These are phyloP conservation scores for Penicillium lividum DNA, from an alignment of 495 filamentous ascomycete genomes.

Conservation along the genomic window DNA sequence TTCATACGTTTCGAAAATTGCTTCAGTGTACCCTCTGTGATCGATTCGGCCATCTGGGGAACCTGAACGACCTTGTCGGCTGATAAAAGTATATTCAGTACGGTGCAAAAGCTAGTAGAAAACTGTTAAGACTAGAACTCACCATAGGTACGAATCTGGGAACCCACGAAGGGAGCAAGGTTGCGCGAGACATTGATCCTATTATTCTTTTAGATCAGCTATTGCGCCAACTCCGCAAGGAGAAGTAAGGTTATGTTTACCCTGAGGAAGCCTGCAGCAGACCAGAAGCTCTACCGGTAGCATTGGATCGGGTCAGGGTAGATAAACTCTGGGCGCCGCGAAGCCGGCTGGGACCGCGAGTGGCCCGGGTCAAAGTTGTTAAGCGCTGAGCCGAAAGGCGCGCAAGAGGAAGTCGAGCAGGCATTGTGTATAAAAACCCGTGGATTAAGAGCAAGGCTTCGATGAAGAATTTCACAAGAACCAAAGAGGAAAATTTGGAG, in stretches of 20 bases:
- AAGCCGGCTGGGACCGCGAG: constrained; percentile 28
- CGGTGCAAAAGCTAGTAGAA: not conserved
- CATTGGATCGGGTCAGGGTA: constrained; percentile 27
- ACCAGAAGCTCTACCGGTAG: constrained; percentile 25
- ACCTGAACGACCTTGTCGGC: constrained; percentile 89
- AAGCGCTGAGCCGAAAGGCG: constrained; percentile 40
- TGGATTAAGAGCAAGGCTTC: not conserved
- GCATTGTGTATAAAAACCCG: constrained; percentile 30
- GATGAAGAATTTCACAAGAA: not conserved
- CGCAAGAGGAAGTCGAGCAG: constrained; percentile 44
- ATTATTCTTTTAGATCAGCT: constrained; percentile 14
- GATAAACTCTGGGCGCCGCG: constrained; percentile 28
- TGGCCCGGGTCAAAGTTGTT: constrained; percentile 31
- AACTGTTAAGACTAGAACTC: not conserved
- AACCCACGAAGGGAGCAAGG: constrained; percentile 30
- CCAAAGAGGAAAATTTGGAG: constrained; percentile 5
- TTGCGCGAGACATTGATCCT: constrained; percentile 34
- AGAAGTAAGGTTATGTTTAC: constrained; percentile 18
- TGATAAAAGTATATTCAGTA: constrained; percentile 24
- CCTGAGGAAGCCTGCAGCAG: constrained; percentile 31
- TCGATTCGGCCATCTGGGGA: constrained; percentile 97
- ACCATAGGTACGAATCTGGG: constrained; percentile 47
- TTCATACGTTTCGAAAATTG: constrained; percentile 81
- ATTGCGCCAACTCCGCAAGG: constrained; percentile 2
- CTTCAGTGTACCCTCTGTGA: constrained; percentile 95